A percentile compares a stretch with the other conserved stretches of the same genome.
These are phyloP conservation scores for Colletotrichum lini DNA, from an alignment of 2,329 filamentous ascomycete species.

Conservation along the genomic window DNA sequence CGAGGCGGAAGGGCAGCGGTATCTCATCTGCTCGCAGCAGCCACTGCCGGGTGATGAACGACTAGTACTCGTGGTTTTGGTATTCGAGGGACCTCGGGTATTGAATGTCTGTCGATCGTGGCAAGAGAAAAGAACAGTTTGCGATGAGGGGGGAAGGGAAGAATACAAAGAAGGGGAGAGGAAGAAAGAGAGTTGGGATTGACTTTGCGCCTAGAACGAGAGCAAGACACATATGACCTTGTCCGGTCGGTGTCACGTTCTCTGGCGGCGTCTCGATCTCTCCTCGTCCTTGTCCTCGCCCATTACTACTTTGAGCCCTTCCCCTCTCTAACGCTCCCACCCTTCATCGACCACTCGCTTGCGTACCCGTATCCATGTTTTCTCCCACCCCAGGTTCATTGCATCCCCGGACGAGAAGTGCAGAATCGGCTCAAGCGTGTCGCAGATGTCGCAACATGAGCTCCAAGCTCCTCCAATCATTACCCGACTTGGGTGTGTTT, in stretches of 20 bases:
- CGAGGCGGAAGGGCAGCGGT: constrained; percentile 21
- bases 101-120: not conserved
- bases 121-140: not conserved
- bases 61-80: not conserved
- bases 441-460: constrained; percentile 38
- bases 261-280: constrained; percentile 3
- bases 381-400: constrained; percentile 19
- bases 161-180: constrained; percentile 1
- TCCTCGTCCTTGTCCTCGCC: constrained; percentile 21
- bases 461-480: constrained; percentile 41
- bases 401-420: constrained; percentile 28
- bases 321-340: not conserved
- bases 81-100: not conserved
- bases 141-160: not conserved
- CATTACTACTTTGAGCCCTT: constrained; percentile 15
- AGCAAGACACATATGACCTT: constrained; percentile 15
- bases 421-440: constrained; percentile 41
- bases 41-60: constrained; percentile 25
- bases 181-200: constrained; percentile 38
- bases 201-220: constrained; percentile 34
- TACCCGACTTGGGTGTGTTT: not conserved
- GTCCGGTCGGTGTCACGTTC: constrained; percentile 33
- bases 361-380: constrained; percentile 39
- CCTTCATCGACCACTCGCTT: not conserved
- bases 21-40: constrained; percentile 32